These are phyloP conservation scores for Brassica cretica DNA, from an alignment of 345 rosid genomes.

Conservation along the genomic window DNA sequence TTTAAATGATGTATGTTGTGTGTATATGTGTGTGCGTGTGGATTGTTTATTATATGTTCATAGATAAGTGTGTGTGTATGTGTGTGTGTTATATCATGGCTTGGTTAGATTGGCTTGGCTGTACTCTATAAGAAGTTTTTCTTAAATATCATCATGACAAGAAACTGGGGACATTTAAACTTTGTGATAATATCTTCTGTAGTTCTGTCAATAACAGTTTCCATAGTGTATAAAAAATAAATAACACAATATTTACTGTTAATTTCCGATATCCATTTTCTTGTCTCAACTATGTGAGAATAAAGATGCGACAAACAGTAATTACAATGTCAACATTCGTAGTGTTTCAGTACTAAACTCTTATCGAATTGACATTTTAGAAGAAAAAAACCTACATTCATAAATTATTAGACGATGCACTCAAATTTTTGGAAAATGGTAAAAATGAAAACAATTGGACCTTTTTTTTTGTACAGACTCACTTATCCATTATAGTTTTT, in stretches of 20 bases:
- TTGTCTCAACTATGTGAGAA: not conserved
- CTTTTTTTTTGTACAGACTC: not conserved
- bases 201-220: slow-evolving; percentile 16
- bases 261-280: not conserved
- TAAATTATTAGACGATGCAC: not conserved
- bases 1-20: not conserved
- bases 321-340: not conserved
- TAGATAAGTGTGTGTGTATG: slow-evolving; percentile 10
- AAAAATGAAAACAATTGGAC: not conserved
- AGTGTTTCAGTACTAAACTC: not conserved
- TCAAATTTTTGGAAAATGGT: not conserved
- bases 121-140: slow-evolving; percentile 39
- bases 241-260: not conserved
- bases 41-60: not conserved
- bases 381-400: not conserved
- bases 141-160: slow-evolving; percentile 27
- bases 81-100: slow-evolving; percentile 17
- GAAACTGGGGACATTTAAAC: slow-evolving; percentile 31
- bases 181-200: slow-evolving; percentile 37
- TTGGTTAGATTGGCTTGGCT: slow-evolving; percentile 40
- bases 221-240: not conserved
- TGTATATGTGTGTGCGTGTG: not conserved
- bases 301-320: not conserved
- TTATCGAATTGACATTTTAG: not conserved
- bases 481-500: not conserved